phyloP scores from a whole-genome alignment of 805 yeast genomes.

The Cephaloascus fragrans region DNA sequence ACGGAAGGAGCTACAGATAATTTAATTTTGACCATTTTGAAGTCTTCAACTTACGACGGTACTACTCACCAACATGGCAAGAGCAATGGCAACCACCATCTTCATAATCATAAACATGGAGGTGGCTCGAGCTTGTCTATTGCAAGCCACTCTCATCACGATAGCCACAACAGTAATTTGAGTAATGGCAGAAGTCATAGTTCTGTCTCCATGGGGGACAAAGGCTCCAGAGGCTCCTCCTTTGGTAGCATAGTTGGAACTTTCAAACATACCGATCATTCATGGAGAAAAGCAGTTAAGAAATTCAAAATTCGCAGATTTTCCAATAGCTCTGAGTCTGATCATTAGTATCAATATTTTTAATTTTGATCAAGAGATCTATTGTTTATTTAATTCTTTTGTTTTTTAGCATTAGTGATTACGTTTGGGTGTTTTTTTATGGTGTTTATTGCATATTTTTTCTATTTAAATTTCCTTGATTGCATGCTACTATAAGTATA shows the following conservation, averaged over 20 bases:
- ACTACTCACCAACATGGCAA: too few relatives aligned
- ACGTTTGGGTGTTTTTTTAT: too few relatives aligned
- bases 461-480: too few relatives aligned
- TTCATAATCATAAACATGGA: too few relatives aligned
- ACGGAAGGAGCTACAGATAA: background rate
- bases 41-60: background rate
- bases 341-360: too few relatives aligned
- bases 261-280: slow-evolving; percentile 15
- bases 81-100: too few relatives aligned
- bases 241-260: slow-evolving; percentile 20
- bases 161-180: background rate
- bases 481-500: too few relatives aligned
- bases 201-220: slow-evolving; percentile 2
- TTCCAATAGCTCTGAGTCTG: background rate
- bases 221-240: slow-evolving; percentile 16
- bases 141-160: background rate
- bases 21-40: background rate
- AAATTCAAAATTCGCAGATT: slow-evolving; percentile 21
- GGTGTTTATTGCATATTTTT: too few relatives aligned
- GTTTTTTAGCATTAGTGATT: too few relatives aligned
- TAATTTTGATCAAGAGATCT: too few relatives aligned
- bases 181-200: background rate
- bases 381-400: too few relatives aligned
- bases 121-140: background rate
- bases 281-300: slow-evolving; percentile 17